Conservation (phyloP, 2,329 filamentous ascomycete genomes). For the Zarea fungicola region DNA sequence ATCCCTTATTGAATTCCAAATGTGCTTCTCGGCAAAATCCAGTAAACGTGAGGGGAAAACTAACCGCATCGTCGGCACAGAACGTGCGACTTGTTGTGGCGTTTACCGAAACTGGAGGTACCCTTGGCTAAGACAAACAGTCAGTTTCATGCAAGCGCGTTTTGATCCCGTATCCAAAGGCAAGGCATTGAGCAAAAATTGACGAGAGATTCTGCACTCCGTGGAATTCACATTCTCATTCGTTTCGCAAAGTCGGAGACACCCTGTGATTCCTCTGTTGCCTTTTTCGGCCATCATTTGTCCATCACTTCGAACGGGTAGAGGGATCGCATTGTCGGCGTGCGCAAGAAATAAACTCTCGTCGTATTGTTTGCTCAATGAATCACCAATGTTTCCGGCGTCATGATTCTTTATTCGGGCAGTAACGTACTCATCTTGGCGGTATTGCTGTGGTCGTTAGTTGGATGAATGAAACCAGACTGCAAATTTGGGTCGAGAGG, state of each 20-base stretch:
- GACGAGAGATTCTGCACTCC: background rate
- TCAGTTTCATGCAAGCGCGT: constrained; percentile 14
- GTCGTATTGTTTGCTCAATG: constrained; percentile 1
- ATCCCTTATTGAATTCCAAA: no score
- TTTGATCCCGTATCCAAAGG: background rate
- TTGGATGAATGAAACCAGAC: constrained; percentile 26
- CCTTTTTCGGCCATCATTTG: no score
- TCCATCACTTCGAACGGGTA: background rate
- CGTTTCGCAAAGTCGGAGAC: background rate
- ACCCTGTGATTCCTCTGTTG: background rate
- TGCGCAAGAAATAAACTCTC: background rate
- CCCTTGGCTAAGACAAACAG: constrained; percentile 44
- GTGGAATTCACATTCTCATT: background rate
- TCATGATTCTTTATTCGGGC: background rate
- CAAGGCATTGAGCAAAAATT: background rate
- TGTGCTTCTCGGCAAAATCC: constrained; percentile 4
- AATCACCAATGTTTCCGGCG: background rate
- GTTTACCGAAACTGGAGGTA: constrained; percentile 53
- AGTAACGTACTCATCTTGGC: constrained; percentile 53
- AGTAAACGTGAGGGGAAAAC: constrained; percentile 35
- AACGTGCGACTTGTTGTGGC: constrained; percentile 98
- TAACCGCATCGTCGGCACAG: constrained; percentile 97
- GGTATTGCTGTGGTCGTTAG: constrained; percentile 36
- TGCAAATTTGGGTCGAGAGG: constrained; percentile 10
- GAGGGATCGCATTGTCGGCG: background rate